Evolutionary conservation across 352 stramenopile genomes (phyloP), one percentile per base, ranked within the genome.

Genomic region (Pythium brachiatum): DNA sequence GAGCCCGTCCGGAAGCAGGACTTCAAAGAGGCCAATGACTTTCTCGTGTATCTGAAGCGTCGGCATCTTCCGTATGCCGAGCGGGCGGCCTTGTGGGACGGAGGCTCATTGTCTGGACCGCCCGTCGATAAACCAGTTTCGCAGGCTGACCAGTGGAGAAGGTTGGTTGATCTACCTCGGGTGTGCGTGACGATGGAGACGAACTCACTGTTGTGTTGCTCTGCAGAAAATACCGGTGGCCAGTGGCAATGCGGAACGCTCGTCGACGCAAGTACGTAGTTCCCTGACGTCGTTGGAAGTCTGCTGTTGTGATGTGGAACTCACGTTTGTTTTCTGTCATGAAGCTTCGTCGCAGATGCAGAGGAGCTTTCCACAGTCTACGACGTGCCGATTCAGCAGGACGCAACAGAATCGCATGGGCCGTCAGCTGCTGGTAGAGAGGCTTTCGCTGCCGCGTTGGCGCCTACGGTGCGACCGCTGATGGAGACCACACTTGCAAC

Each of bases 201-300:
- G 1, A 59, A 34, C 20, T 46, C 16, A 34, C 36, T 13, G 39
- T 41, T 6, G 8, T 20, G 34, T 20, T 25, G 29, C 29, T 34
- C 57, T 29, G 12, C 55, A 93, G 84, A 6, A 90, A 93, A 57
- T 93, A 91, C 57, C 82, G 84, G 20, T 93, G 84, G 84, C 84
- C 84, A 32, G 64, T 86, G 41, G 80, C 78, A 34, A 9, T 87
- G 34, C 74, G 75, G 11, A 93, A 91, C 46, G 46, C 90, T 26
- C 73, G 72, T n/a, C 81, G 75, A 32, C 72, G 60, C 15, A 69
- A 81, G 84, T 92, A 73, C 52, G 76, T 75, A 8, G 8, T 20
- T 26, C 8, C 20, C 36, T n/a, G 9, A n/a, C 36, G 11, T 43
- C 15, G 12, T n/a, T 4, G 1, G n/a, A n/a, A n/a, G 12, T 12